Evolutionary conservation across 1,139 yeast species (phyloP).

Genomic region (Zygosaccharomyces pseudobailii): DNA sequence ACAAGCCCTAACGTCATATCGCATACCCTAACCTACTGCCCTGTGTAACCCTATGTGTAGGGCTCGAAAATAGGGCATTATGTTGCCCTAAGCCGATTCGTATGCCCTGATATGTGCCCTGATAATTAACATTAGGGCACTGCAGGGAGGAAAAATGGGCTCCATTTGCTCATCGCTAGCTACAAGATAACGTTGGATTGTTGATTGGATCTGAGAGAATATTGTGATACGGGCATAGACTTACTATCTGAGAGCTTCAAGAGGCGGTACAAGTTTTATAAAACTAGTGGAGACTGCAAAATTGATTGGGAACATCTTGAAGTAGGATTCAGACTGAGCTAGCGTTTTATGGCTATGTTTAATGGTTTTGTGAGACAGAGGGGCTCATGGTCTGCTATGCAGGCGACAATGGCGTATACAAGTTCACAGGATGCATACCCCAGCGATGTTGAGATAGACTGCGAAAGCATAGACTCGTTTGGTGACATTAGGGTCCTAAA

Average conservation of each 20-base stretch:
- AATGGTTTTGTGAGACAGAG: constrained; percentile 13
- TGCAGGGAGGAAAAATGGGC: neutral
- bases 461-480: constrained; percentile 7
- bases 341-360: constrained; percentile 13
- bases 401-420: constrained; percentile 16
- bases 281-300: no score
- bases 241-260: neutral
- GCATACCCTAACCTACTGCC: neutral
- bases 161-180: neutral
- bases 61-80: neutral
- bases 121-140: neutral
- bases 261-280: neutral
- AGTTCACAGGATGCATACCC: constrained; percentile 7
- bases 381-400: constrained; percentile 19
- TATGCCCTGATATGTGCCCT: neutral
- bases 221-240: neutral
- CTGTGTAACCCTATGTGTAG: neutral
- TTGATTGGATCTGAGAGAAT: neutral
- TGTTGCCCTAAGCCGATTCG: neutral
- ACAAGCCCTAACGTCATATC: neutral
- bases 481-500: constrained; percentile 17
- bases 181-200: neutral
- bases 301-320: no score
- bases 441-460: constrained; percentile 6
- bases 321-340: neutral